Conservation (phyloP, 2,329 filamentous ascomycete species). For the Chrysosporium queenslandicum region DNA sequence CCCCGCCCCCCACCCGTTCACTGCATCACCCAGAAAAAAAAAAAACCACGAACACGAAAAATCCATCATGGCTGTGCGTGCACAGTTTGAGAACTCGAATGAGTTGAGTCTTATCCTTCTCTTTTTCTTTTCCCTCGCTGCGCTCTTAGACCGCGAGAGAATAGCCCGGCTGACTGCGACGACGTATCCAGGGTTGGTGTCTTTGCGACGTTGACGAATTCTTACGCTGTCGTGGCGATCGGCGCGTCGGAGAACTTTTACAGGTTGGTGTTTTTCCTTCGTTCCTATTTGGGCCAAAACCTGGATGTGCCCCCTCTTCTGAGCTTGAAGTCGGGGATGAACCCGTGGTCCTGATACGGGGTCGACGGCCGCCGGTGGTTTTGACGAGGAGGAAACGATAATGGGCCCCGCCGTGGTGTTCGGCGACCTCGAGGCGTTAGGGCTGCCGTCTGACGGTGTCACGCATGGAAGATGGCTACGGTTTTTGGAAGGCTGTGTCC, state of each 20-base stretch:
- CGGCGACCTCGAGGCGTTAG: too few species aligned
- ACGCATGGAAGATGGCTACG: too few species aligned
- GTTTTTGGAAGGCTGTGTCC: too few species aligned
- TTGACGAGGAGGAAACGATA: too few species aligned
- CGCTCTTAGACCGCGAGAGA: not conserved
- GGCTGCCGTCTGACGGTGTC: too few species aligned
- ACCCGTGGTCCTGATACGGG: too few species aligned
- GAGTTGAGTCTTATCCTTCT: constrained; percentile 29
- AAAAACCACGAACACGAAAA: not conserved
- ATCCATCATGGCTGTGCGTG: constrained; percentile 39
- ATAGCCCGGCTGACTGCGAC: not conserved
- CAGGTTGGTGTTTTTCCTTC: constrained; percentile 45
- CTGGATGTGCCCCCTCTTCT: too few species aligned
- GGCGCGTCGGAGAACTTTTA: constrained; percentile 99
- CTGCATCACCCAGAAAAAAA: not conserved
- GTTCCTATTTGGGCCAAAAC: not conserved
- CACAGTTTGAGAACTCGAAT: constrained; percentile 43
- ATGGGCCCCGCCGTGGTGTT: too few species aligned
- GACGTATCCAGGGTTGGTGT: constrained; percentile 77
- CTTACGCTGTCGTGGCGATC: constrained; percentile 86
- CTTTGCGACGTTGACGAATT: constrained; percentile 93
- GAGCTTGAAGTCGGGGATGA: too few species aligned
- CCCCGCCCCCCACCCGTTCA: too few species aligned
- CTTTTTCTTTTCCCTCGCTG: not conserved
- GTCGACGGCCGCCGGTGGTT: too few species aligned